Percentiles rank a stretch among this genome's conserved stretches.
phyloP scores from a whole-genome alignment of 805 yeast species.

The Myxozyma udenii region DNA sequence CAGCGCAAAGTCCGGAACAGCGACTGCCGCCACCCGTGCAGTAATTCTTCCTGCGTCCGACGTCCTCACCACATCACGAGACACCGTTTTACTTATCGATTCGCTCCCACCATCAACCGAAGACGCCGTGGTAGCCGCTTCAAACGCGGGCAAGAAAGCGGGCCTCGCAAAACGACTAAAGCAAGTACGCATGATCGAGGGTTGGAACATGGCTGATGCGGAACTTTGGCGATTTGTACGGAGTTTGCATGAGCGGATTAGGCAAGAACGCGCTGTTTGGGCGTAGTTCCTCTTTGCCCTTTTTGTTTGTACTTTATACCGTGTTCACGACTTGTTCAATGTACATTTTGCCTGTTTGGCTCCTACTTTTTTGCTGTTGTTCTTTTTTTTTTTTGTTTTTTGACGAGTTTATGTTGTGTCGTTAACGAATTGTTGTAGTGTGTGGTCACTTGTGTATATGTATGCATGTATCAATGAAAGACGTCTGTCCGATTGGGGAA shows the following conservation, averaged over 20 bases:
- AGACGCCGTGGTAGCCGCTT: constrained; percentile 2
- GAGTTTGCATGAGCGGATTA: constrained; percentile 15
- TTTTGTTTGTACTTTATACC: background rate
- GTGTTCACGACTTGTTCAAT: background rate
- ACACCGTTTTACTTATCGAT: constrained; percentile 3
- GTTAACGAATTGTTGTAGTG: no score
- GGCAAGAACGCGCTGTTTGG: constrained; percentile 18
- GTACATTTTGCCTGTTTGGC: background rate
- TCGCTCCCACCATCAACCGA: background rate
- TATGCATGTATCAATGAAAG: no score
- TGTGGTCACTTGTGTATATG: no score
- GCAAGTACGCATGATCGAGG: constrained; percentile 13
- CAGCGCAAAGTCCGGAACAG: background rate
- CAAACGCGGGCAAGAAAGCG: constrained; percentile 1
- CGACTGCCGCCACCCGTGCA: background rate
- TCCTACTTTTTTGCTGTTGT: background rate
- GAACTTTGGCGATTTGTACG: constrained; percentile 27
- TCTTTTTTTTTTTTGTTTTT: background rate
- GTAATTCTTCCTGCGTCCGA: constrained; percentile 2
- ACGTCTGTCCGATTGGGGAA: no score
- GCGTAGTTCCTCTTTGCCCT: constrained; percentile 1
- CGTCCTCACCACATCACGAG: constrained; percentile 1
- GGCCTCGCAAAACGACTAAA: background rate
- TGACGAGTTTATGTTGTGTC: background rate
- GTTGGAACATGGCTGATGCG: constrained; percentile 29